Evolutionary conservation across 1,284 basidiomycete species (phyloP), one percentile per base, ranked within the genome.

Genomic region (Caloboletus inedulis): DNA sequence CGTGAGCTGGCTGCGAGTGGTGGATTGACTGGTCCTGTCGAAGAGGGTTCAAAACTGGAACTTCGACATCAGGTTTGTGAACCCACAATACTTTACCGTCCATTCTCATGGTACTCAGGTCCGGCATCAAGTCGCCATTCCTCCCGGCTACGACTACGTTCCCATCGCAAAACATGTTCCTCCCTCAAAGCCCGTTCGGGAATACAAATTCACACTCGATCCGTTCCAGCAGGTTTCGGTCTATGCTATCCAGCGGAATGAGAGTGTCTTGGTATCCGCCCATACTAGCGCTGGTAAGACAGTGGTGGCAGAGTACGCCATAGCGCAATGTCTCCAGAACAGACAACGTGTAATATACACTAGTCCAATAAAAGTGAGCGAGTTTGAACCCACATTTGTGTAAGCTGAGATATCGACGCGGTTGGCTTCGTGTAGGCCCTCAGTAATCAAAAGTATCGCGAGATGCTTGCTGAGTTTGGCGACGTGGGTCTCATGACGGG

Each of bases 401-500:
- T 62, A 63, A 54, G 65, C 59, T 56, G n/a, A 54, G 45, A 18
- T 16, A 52, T 48, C 30, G 37, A 58, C 47, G 30, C 14, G 18
- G 49, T 55, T 52, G 48, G 16, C 7, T 43, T 59, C 43, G 54
- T 53, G 43, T 70, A 95, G 94, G 94, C 95, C 3, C 77, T 99
- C 59, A 97, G 94, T 64, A 98, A 99, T 70, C 96, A 99, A 72
- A 99, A 99, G 74, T 99, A 97, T 72, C 87, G 97, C 68, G 97
- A 99, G 72, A 91, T 99, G 85, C 77, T 91, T 33, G 94, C 92
- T 46, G 92, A 94, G 63, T 99, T 99, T 71, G 91, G 93, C 23
- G 96, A 99, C 66, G 97, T 99, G 43, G 97, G 97, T 18, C 80
- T 99, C 27, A 99, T 99, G 97, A 99, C 97, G 1, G 95, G 97